These are phyloP conservation scores for Hyparrhenia diplandra DNA, from an alignment of 176 grass and related monocot genomes.

Conservation along the genomic window DNA sequence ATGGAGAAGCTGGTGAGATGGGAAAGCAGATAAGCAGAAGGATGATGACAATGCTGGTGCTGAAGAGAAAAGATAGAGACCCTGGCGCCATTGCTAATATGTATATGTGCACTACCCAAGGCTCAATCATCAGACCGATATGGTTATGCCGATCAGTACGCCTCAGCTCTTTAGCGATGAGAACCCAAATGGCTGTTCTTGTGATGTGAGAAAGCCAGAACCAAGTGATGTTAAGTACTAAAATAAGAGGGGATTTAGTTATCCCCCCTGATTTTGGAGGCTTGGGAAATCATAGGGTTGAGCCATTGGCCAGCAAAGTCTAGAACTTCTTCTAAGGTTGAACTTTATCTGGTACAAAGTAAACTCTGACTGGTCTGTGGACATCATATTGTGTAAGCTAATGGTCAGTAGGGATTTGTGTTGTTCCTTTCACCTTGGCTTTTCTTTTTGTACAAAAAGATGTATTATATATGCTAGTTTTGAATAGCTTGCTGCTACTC, in stretches of 20 bases:
- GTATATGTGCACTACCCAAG: slow-evolving; percentile 51
- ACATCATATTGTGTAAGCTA: slow-evolving; percentile 24
- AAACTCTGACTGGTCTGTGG: slow-evolving; percentile 10
- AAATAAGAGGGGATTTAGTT: slow-evolving; percentile 16
- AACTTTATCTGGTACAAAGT: slow-evolving; percentile 29
- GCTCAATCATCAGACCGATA: slow-evolving; percentile 23
- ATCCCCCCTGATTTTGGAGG: slow-evolving; percentile 26
- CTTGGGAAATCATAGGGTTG: neutral
- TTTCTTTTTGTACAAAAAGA: slow-evolving; percentile 16
- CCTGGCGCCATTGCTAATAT: slow-evolving; percentile 17
- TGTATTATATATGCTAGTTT: slow-evolving; percentile 31
- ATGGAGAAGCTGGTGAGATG: neutral
- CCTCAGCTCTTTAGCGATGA: slow-evolving; percentile 67
- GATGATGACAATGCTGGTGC: slow-evolving; percentile 16
- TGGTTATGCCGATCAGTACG: slow-evolving; percentile 43
- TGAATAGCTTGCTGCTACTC: neutral
- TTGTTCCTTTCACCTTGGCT: neutral
- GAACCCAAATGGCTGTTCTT: slow-evolving; percentile 60
- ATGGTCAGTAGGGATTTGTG: slow-evolving; percentile 28
- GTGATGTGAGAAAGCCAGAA: slow-evolving; percentile 54
- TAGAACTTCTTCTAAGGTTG: neutral
- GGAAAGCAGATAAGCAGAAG: slow-evolving; percentile 36
- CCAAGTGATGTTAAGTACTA: neutral
- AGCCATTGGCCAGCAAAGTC: neutral
- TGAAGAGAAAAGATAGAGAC: slow-evolving; percentile 38